Evolutionary conservation across 1,139 yeast species (phyloP).

Genomic region (Saccharomyces hybrid): DNA sequence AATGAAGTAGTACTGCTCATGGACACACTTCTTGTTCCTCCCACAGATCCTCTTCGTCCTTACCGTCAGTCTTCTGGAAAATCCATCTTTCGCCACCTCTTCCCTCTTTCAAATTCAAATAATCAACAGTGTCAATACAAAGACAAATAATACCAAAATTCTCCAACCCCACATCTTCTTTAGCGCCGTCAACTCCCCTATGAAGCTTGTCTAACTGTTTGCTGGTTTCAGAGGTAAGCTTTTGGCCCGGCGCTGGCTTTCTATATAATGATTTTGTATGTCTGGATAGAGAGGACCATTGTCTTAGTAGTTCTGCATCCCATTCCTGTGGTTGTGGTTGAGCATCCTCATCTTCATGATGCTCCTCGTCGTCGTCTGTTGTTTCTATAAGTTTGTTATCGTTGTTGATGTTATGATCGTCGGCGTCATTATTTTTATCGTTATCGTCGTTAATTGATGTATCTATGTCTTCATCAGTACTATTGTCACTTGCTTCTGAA

Average conservation of each 20-base stretch:
- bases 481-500: conserved; percentile 1
- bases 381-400: conserved; percentile 8
- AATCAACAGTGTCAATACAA: conserved; percentile 68
- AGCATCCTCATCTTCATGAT: conserved; percentile 10
- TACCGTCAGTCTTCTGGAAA: conserved; percentile 45
- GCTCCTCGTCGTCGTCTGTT: conserved; percentile 2
- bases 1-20: conserved; percentile 19
- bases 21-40: conserved; percentile 74
- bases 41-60: conserved; percentile 56
- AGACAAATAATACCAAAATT: conserved; percentile 64
- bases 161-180: conserved; percentile 58
- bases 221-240: conserved; percentile 46
- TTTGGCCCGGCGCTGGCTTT: conserved; percentile 62
- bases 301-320: conserved; percentile 51
- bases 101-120: conserved; percentile 43
- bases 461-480: not conserved
- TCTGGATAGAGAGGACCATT: conserved; percentile 56
- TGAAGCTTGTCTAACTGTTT: conserved; percentile 59
- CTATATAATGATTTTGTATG: conserved; percentile 55
- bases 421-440: not conserved
- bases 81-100: conserved; percentile 35
- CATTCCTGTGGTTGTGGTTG: conserved; percentile 56
- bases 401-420: not conserved
- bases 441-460: conserved; percentile 3
- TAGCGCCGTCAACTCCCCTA: conserved; percentile 78